Conservation (phyloP, 2,329 filamentous ascomycete genomes). For the Colletotrichum tamarilloi region DNA sequence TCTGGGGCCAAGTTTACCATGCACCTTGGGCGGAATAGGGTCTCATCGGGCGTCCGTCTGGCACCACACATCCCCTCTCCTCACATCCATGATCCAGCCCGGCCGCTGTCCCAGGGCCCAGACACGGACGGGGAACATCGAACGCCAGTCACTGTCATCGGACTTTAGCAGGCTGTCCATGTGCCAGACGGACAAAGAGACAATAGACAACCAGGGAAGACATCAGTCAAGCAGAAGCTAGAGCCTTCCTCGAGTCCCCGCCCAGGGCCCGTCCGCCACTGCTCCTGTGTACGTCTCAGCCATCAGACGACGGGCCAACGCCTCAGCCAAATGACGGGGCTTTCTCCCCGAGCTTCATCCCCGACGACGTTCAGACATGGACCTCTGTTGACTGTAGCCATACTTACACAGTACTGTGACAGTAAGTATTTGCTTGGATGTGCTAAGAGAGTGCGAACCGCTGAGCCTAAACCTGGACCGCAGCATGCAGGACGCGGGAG, state of each 20-base stretch:
- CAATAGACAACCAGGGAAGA: not conserved
- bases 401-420: too few species aligned
- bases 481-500: not conserved
- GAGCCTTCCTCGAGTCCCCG: not conserved
- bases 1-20: not conserved
- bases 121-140: not conserved
- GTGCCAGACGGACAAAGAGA: not conserved
- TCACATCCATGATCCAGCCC: not conserved
- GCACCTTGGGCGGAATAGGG: not conserved
- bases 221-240: not conserved
- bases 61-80: not conserved
- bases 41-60: not conserved
- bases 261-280: not conserved
- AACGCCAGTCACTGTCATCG: not conserved
- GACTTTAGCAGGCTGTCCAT: not conserved
- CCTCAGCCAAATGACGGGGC: not conserved
- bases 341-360: too few species aligned
- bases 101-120: not conserved
- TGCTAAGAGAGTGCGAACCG: not conserved
- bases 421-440: not conserved
- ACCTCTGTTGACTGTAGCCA: not conserved
- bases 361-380: not conserved
- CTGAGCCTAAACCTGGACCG: not conserved
- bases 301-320: conserved; percentile 19
- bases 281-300: conserved; percentile 3